Evolutionary conservation across 2,329 filamentous ascomycete genomes (phyloP).

Genomic region (Hymenoscyphus repandus): DNA sequence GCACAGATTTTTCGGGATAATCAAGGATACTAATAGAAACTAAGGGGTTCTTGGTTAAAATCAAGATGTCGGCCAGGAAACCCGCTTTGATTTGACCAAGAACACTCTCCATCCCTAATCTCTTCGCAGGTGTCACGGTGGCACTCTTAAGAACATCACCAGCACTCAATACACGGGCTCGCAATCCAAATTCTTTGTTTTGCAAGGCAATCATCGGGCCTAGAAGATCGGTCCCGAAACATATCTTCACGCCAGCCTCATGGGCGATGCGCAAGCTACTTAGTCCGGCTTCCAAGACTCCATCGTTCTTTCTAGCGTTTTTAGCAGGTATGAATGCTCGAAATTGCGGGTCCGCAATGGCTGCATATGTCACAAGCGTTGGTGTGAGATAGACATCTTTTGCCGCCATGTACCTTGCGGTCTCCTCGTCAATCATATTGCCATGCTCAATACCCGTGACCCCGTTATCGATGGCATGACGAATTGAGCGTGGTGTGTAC

Average conservation of each 20-base stretch:
- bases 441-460: slow-evolving; percentile 55
- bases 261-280: slow-evolving; percentile 42
- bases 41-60: slow-evolving; percentile 48
- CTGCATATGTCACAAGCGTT: slow-evolving; percentile 47
- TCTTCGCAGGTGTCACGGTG: slow-evolving; percentile 46
- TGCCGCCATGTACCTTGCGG: slow-evolving; percentile 45
- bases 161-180: slow-evolving; percentile 37
- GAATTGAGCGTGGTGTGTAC: slow-evolving; percentile 50
- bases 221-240: slow-evolving; percentile 50
- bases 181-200: slow-evolving; percentile 43
- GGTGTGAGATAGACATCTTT: slow-evolving; percentile 46
- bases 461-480: slow-evolving; percentile 49
- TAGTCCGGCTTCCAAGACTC: slow-evolving; percentile 44
- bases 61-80: slow-evolving; percentile 47
- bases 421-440: slow-evolving; percentile 55
- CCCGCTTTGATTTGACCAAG: slow-evolving; percentile 47
- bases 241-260: slow-evolving; percentile 49
- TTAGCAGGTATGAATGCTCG: slow-evolving; percentile 39
- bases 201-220: slow-evolving; percentile 45
- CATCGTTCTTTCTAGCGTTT: slow-evolving; percentile 44
- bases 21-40: slow-evolving; percentile 48
- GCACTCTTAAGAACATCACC: slow-evolving; percentile 44
- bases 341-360: slow-evolving; percentile 41
- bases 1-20: slow-evolving; percentile 40
- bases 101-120: slow-evolving; percentile 40